Evolutionary conservation across 2,329 filamentous ascomycete species (phyloP).

Genomic region (Colletotrichum cordylinicola): DNA sequence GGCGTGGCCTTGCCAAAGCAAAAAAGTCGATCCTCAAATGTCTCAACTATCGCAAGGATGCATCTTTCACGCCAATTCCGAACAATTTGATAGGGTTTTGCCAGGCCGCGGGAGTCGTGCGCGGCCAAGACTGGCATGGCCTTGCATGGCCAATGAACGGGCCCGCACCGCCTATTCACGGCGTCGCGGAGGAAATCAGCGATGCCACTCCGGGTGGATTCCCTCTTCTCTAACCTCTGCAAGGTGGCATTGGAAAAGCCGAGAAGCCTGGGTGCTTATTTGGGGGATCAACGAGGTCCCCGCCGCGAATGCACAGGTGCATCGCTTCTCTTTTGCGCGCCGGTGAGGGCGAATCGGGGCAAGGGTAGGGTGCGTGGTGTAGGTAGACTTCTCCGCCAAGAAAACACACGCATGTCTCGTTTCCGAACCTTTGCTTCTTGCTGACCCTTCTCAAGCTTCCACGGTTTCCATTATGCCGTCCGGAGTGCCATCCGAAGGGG

Average conservation of each 20-base stretch:
- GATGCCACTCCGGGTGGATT: background rate
- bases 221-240: background rate
- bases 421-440: background rate
- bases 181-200: background rate
- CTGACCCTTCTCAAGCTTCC: background rate
- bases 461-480: background rate
- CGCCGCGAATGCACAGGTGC: background rate
- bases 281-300: background rate
- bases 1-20: background rate
- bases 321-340: background rate
- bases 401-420: background rate
- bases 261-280: background rate
- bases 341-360: background rate
- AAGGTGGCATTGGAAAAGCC: background rate
- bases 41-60: background rate
- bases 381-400: background rate
- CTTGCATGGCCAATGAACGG: background rate
- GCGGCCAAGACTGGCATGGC: background rate
- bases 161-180: background rate
- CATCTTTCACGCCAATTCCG: background rate
- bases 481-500: background rate
- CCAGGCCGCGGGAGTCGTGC: background rate
- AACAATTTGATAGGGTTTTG: conserved; percentile 6
- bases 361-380: background rate
- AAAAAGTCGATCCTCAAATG: background rate